Conservation (phyloP, 257 asterid genomes). For the Orobanche coerulescens region DNA sequence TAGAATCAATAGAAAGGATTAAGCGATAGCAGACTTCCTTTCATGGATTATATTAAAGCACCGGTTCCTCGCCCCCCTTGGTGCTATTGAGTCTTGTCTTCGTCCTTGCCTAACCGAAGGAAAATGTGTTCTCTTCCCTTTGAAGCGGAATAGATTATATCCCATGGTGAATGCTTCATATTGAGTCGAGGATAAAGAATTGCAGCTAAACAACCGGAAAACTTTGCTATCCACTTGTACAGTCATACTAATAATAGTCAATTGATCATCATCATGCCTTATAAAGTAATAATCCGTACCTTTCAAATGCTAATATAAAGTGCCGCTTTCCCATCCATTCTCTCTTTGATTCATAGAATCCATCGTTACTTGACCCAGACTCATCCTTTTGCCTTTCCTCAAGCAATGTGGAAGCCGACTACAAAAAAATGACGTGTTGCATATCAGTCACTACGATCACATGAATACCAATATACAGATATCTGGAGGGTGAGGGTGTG, state of each 20-base stretch:
- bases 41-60: too few relatives aligned
- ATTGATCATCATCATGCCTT: not conserved
- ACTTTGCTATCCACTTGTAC: not conserved
- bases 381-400: constrained; percentile 79
- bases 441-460: constrained; percentile 6
- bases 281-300: constrained; percentile 37
- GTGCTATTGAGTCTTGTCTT: too few relatives aligned
- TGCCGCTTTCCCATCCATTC: constrained; percentile 97
- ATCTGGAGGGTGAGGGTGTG: not conserved
- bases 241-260: not conserved
- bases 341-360: constrained; percentile 87
- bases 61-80: too few relatives aligned
- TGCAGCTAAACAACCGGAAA: constrained; percentile 7
- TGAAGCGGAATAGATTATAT: not conserved
- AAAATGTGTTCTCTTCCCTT: too few relatives aligned
- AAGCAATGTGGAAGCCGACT: constrained; percentile 80
- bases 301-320: constrained; percentile 72
- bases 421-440: constrained; percentile 21
- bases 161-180: not conserved
- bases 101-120: too few relatives aligned
- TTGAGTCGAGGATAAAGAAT: constrained; percentile 2
- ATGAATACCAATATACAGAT: constrained; percentile 1
- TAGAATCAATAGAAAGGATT: too few relatives aligned
- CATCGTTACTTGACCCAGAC: constrained; percentile 48
- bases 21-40: too few relatives aligned